phyloP scores from a whole-genome alignment of 169 alveolate species.

The Theileria equi region DNA sequence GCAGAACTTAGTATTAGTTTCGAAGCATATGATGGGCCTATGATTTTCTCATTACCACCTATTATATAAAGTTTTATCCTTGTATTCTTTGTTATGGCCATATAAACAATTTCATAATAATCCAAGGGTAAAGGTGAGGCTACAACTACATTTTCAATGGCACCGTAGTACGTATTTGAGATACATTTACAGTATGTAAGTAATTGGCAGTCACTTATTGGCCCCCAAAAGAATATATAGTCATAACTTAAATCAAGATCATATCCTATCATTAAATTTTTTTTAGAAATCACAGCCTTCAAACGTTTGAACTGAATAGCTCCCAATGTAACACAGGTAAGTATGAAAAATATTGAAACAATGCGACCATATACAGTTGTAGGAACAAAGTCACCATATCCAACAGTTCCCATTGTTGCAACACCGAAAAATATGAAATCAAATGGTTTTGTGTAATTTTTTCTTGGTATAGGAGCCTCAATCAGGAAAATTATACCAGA shows the following conservation, averaged over 20 bases:
- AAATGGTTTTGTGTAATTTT: conserved; percentile 61
- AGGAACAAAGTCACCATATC: conserved; percentile 77
- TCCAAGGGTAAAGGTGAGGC: conserved; percentile 73
- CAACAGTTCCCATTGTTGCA: conserved; percentile 78
- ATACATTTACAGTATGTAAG: conserved; percentile 66
- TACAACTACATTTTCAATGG: conserved; percentile 64
- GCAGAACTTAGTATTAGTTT: conserved; percentile 44
- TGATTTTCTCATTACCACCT: conserved; percentile 65
- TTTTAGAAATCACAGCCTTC: conserved; percentile 63
- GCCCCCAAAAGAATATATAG: conserved; percentile 72
- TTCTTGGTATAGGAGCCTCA: conserved; percentile 70
- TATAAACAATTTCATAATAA: conserved; percentile 64
- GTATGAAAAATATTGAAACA: conserved; percentile 62
- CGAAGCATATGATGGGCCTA: conserved; percentile 52
- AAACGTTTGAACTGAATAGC: conserved; percentile 74
- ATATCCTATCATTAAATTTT: conserved; percentile 60
- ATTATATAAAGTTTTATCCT: conserved; percentile 67
- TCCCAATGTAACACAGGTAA: conserved; percentile 69
- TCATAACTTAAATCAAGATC: conserved; percentile 47
- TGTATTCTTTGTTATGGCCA: conserved; percentile 69
- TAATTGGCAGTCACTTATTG: conserved; percentile 68
- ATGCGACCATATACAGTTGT: conserved; percentile 64
- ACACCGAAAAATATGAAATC: conserved; percentile 76
- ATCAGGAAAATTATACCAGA: conserved; percentile 74
- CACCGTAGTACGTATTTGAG: conserved; percentile 65